Evolutionary conservation across 192 early-diverging fungal species (phyloP).

Genomic region (Chytriomyces confervae): DNA sequence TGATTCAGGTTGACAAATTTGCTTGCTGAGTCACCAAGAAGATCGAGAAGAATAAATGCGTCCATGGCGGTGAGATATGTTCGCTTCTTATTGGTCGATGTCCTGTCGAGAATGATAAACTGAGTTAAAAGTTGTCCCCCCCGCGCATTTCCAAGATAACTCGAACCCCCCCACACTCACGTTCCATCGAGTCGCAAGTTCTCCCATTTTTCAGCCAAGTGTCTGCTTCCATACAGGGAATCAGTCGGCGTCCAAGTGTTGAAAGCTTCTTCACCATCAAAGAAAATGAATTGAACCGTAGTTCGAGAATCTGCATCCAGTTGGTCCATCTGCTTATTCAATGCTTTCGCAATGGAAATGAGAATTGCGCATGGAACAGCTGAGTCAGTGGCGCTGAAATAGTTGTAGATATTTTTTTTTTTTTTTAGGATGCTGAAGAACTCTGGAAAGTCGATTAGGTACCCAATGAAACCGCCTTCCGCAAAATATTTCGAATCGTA

Average conservation of each 20-base stretch:
- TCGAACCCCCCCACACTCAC: neutral
- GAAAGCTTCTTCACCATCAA: constrained; percentile 97
- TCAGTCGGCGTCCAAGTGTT: constrained; percentile 73
- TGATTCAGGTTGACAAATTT: constrained; percentile 66
- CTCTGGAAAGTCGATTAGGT: neutral
- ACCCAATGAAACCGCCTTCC: constrained; percentile 70
- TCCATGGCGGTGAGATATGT: constrained; percentile 75
- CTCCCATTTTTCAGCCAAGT: constrained; percentile 85
- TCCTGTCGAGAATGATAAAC: constrained; percentile 5
- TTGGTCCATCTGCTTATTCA: constrained; percentile 66
- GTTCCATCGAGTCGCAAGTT: constrained; percentile 39
- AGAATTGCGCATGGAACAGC: constrained; percentile 90
- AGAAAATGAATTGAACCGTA: constrained; percentile 91
- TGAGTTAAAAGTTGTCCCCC: neutral
- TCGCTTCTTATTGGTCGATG: constrained; percentile 26
- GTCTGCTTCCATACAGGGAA: constrained; percentile 89
- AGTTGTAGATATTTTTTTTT: constrained; percentile 26
- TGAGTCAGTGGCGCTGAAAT: constrained; percentile 77
- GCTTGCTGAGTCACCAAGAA: constrained; percentile 71
- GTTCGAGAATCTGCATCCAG: constrained; percentile 40
- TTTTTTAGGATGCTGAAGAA: neutral
- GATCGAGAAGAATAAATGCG: constrained; percentile 84
- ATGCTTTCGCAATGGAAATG: constrained; percentile 76
- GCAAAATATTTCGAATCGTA: constrained; percentile 87
- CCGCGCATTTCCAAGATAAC: neutral